Base-by-base conservation (phyloP, 257 asterid genomes). In the Euphrasia confusa region DNA sequence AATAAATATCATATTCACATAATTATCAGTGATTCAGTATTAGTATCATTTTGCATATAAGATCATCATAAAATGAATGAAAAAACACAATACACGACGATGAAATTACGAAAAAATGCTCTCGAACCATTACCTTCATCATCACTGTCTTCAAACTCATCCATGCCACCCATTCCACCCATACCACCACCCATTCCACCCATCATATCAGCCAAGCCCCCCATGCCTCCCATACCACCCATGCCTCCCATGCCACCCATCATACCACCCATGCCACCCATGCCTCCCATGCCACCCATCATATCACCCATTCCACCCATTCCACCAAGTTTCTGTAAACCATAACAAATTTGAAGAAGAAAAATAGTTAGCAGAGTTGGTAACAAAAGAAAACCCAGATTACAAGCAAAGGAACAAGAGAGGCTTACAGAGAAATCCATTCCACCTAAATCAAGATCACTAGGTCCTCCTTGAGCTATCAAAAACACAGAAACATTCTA, bases 391-490 rank as follows among this genome's bases (percentile, higher is more conserved):
- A 52, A 15, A 11, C 1, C 15, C 2, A 50, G 2, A 47, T 2
- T 10, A 5, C 7, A 61, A 3, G 18, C 50, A 8, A 33, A 26
- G 3, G 54, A 45, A 44, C 27, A 4, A 40, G 7, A 45, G 42
- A 48, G 28, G 50, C 83, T 78, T 77, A 90, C 98, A 12, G 98
- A 90, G 82, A 90, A 90, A 74, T 88, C 98, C 98, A 90, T 90
- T 35, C 92, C 90, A 50, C 96, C 93, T 78, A 79, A 6, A 73
- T 90, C 98, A 48, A 80, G 3, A 66, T 90, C 95, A 12, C 80
- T 67, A 12, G 98, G 87, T 67, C 73, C 95, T 64, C 89, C 98
- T 88, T 27, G 21, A 66, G 58, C 48, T 35, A 56, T 10, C 6
- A 72, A 50, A 53, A 37, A 61, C 48, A 57, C 30, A 55, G 5